Conservation (phyloP, 1,284 basidiomycete genomes). For the Ceratobasidium sp. region DNA sequence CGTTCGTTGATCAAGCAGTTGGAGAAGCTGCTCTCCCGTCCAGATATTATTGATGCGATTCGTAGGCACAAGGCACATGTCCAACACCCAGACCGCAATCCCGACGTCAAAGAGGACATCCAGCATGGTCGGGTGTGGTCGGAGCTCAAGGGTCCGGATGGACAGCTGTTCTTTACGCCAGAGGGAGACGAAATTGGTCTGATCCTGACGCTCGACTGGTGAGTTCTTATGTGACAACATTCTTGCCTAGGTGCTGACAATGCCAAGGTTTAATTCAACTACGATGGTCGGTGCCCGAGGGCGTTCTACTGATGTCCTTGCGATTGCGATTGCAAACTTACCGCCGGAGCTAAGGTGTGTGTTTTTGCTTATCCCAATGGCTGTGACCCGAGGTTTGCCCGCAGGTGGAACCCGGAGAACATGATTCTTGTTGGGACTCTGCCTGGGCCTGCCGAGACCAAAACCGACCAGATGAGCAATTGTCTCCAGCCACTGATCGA, state of each 20-base stretch:
- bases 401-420: constrained; percentile 31
- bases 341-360: constrained; percentile 35
- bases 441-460: constrained; percentile 31
- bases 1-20: constrained; percentile 14
- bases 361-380: background rate
- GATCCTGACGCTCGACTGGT: constrained; percentile 32
- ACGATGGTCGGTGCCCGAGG: constrained; percentile 23
- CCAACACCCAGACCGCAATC: constrained; percentile 1
- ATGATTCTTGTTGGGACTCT: constrained; percentile 28
- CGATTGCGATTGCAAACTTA: constrained; percentile 31
- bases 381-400: background rate
- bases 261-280: constrained; percentile 22
- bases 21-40: constrained; percentile 10
- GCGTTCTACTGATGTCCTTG: constrained; percentile 11
- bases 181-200: constrained; percentile 32
- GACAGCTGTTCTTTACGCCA: constrained; percentile 14
- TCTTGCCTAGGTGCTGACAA: background rate
- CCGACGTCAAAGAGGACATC: constrained; percentile 32
- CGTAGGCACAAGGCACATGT: constrained; percentile 13
- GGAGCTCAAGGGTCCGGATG: constrained; percentile 14
- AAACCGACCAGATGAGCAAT: constrained; percentile 23
- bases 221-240: background rate
- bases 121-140: constrained; percentile 39
- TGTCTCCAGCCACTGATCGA: constrained; percentile 22
- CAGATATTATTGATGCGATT: constrained; percentile 25